Percentiles rank a stretch among this genome's conserved stretches.
phyloP scores from a whole-genome alignment of 495 filamentous ascomycete species.

The Hypoxylon lienhwacheense region DNA sequence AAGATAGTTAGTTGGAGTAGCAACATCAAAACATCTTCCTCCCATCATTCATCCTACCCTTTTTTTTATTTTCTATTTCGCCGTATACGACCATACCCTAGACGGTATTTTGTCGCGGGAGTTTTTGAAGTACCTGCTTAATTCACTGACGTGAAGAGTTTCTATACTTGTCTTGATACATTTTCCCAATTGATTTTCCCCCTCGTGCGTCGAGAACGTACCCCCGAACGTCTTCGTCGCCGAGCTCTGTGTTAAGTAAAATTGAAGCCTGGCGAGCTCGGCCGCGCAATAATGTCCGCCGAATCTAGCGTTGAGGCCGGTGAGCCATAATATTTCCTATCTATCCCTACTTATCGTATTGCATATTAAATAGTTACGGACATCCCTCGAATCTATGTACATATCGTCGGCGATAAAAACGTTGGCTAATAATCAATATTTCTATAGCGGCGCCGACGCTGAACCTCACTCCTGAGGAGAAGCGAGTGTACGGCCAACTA shows the following conservation, averaged over 20 bases:
- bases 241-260: constrained; percentile 35
- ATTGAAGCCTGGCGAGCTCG: constrained; percentile 31
- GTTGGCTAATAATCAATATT: constrained; percentile 11
- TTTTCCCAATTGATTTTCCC: constrained; percentile 30
- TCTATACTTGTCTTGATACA: background rate
- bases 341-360: background rate
- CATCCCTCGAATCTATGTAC: background rate
- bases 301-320: constrained; percentile 39
- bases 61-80: constrained; percentile 17
- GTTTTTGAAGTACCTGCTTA: constrained; percentile 12
- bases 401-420: background rate
- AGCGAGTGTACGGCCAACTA: constrained; percentile 86
- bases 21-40: constrained; percentile 28
- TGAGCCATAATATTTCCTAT: constrained; percentile 25
- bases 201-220: constrained; percentile 15
- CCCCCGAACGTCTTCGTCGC: constrained; percentile 15
- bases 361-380: background rate
- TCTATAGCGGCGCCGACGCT: constrained; percentile 65
- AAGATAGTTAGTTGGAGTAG: constrained; percentile 23
- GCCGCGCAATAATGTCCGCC: constrained; percentile 39
- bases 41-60: constrained; percentile 14
- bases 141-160: background rate
- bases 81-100: constrained; percentile 8
- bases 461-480: constrained; percentile 89
- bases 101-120: constrained; percentile 17